Base-by-base conservation (phyloP, 164 flowering plant genomes). In the Aristolochia fimbriata region DNA sequence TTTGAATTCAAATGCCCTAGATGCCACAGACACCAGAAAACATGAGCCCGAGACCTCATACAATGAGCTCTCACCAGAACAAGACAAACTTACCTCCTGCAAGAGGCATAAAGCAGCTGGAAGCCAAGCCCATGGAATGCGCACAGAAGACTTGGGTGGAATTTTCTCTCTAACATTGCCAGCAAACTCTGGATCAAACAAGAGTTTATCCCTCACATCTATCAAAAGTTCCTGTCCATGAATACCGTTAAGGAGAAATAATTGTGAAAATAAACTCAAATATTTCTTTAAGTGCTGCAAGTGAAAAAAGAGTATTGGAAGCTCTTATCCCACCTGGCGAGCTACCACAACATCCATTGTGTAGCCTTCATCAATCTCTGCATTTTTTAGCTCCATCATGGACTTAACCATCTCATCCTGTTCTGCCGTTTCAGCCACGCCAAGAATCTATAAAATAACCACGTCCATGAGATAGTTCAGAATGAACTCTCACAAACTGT, bases 181-280 rank as follows among this genome's bases (percentile, higher is more conserved):
- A 75, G 96, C 91, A 81, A 88, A 93, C 68, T 88, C 95, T 60
- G 92, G 86, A 74, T 93, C 97, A 68, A 93, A 93, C 23, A 93
- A 84, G 67, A 90, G 94, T 78, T 93, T 93, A 75, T 93, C 97
- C 70, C 97, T 78, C 67, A 86, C 86, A 78, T 93, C 97, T 89
- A 85, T 76, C 59, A 93, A 70, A 67, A 90, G 81, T 61, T 86
- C 86, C 97, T 93, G 77, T 54, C 71, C 59, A 27, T 17, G 24
- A 20, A 60, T 10, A 47, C n/a, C 4, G 25, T 10, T 30, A 61
- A 59, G 20, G 31, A 19, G 24, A 48, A 48, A 47, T 19, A 10
- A 21, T n/a, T n/a, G n/a, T 21, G 27, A 53, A 53, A 14, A 53
- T 19, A 13, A 49, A 49, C 23, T 30, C 13, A 3, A 27, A 30